Evolutionary conservation across 495 filamentous ascomycete genomes (phyloP).

Genomic region (Aspergillus kassunensis): DNA sequence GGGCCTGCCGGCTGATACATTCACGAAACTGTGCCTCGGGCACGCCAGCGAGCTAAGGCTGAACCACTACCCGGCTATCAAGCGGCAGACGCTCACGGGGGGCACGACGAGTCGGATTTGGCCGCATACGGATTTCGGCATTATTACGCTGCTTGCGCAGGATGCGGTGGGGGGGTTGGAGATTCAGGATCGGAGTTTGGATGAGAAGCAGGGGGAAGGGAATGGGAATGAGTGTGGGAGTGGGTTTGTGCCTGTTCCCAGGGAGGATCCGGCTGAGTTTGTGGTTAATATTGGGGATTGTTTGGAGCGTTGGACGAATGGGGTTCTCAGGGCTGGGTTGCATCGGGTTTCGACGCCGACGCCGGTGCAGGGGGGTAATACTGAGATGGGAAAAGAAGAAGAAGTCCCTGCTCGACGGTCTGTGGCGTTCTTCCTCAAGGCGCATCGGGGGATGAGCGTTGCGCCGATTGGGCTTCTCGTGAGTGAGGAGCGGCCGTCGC

Average conservation of each 20-base stretch:
- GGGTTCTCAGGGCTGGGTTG: constrained; percentile 41
- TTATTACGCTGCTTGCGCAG: constrained; percentile 38
- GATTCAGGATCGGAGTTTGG: constrained; percentile 20
- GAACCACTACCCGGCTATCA: constrained; percentile 8
- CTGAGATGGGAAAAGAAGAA: too few species aligned
- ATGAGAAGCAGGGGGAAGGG: too few species aligned
- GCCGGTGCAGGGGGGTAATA: too few species aligned
- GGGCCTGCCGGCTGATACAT: background rate
- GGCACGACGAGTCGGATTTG: constrained; percentile 16
- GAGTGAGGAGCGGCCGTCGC: background rate
- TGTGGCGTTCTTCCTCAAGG: constrained; percentile 6
- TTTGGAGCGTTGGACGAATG: constrained; percentile 23
- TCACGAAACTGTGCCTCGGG: background rate
- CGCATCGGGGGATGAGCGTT: background rate
- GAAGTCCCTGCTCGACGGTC: background rate
- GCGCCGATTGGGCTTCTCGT: background rate
- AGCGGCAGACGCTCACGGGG: background rate
- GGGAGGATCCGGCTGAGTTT: too few species aligned
- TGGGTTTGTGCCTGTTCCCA: constrained; percentile 40
- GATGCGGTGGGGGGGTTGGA: constrained; percentile 35
- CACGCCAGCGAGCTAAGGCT: constrained; percentile 5
- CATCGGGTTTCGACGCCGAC: constrained; percentile 30
- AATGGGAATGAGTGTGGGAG: too few species aligned
- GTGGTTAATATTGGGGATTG: too few species aligned
- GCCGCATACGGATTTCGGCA: constrained; percentile 37